Conservation (phyloP, 2,329 filamentous ascomycete species). For the Paraconiothyrium sp. region DNA sequence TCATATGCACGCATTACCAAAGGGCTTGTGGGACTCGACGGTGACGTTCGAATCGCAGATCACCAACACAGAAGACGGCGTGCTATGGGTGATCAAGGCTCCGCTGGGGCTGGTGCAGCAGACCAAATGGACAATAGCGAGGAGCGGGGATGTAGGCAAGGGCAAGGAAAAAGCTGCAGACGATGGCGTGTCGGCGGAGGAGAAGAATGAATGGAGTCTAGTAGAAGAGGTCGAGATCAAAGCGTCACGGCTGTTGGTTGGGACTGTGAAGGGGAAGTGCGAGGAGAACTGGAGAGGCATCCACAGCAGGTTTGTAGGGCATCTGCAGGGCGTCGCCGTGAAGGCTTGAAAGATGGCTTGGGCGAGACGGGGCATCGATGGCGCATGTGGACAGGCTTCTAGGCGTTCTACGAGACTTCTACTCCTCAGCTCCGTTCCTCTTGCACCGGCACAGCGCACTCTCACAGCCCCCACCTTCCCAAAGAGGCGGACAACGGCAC, state of each 20-base stretch:
- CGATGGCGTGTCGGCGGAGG: constrained; percentile 17
- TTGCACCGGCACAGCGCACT: no score
- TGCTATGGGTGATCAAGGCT: constrained; percentile 47
- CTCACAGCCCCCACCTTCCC: no score
- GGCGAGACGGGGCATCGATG: background rate
- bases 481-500: no score
- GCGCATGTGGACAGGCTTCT: background rate
- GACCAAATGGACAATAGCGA: constrained; percentile 43
- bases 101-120: constrained; percentile 46
- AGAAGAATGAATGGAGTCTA: constrained; percentile 40
- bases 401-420: background rate
- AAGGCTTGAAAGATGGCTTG: constrained; percentile 13
- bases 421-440: no score
- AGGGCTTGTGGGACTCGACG: constrained; percentile 48
- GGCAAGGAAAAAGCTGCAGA: constrained; percentile 22
- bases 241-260: constrained; percentile 43
- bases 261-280: constrained; percentile 49
- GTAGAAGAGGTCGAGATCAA: constrained; percentile 50
- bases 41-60: constrained; percentile 47
- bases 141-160: constrained; percentile 28
- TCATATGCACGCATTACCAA: constrained; percentile 47
- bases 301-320: constrained; percentile 41
- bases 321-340: constrained; percentile 28
- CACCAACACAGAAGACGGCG: constrained; percentile 44
- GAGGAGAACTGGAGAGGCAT: constrained; percentile 47